A percentile compares a stretch with the other conserved stretches of the same genome.
These are phyloP conservation scores for Nannochloropsis salina DNA, from an alignment of 108 stramenopile species.

Conservation along the genomic window DNA sequence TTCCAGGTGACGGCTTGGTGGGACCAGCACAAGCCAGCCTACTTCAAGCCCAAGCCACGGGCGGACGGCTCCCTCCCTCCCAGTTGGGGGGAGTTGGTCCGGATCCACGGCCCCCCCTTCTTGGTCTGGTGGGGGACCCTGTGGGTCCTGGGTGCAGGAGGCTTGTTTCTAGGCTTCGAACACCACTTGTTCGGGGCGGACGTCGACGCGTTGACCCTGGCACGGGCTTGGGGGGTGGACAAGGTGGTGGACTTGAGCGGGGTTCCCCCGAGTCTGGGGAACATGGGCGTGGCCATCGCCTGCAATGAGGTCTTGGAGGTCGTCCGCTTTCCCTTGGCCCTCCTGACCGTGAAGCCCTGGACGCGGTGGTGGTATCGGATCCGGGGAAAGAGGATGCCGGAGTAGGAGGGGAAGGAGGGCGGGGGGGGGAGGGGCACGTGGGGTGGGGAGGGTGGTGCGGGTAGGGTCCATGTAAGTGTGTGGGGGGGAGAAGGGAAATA, in stretches of 20 bases:
- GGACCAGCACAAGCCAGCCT: background rate
- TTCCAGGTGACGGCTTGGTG: background rate
- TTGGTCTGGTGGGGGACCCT: background rate
- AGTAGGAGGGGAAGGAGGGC: too few relatives aligned
- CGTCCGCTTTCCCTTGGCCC: background rate
- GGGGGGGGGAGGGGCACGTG: too few relatives aligned
- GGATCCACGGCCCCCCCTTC: background rate
- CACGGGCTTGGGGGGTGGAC: background rate
- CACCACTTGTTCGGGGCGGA: background rate
- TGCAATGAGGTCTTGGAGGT: constrained; percentile 2
- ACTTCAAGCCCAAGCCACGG: background rate
- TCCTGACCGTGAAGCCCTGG: background rate
- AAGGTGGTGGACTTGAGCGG: background rate
- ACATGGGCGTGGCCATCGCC: background rate
- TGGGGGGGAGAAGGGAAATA: too few relatives aligned
- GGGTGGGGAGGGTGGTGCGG: too few relatives aligned
- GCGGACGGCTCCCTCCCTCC: constrained; percentile 15
- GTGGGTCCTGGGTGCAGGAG: background rate
- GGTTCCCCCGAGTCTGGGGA: background rate
- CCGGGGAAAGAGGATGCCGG: constrained; percentile 10
- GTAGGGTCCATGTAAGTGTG: too few relatives aligned
- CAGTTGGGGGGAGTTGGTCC: background rate
- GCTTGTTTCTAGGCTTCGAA: background rate
- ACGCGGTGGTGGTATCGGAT: background rate
- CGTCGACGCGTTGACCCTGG: background rate